phyloP scores from a whole-genome alignment of 148 eudicot genomes.

The Chenopodium album region DNA sequence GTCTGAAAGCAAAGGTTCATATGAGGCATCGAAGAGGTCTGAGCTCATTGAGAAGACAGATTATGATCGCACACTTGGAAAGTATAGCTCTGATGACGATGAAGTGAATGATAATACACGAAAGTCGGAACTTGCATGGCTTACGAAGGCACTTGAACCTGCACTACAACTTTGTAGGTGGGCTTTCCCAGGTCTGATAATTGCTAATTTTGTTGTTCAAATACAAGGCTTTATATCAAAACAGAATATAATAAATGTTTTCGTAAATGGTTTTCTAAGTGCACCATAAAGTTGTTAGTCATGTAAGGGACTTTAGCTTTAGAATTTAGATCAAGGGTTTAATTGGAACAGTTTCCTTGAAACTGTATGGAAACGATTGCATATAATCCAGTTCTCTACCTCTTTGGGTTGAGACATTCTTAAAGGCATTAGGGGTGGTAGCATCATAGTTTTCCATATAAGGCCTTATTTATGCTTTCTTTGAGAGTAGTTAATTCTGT shows the following conservation, averaged over 20 bases:
- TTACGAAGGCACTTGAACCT: conserved; percentile 82
- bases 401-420: not conserved
- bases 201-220: conserved; percentile 7
- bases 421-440: not conserved
- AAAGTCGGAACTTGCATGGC: conserved; percentile 77
- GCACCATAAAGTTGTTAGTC: not conserved
- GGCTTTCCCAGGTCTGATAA: conserved; percentile 72
- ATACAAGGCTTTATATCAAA: not conserved
- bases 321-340: not conserved
- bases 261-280: not conserved
- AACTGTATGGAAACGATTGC: not conserved
- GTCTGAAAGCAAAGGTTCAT: conserved; percentile 32
- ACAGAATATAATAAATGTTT: not conserved
- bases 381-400: not conserved
- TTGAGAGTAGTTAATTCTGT: not conserved
- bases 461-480: not conserved
- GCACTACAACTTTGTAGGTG: conserved; percentile 68
- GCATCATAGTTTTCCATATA: not conserved
- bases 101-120: conserved; percentile 47
- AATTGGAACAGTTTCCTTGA: not conserved
- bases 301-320: not conserved
- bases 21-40: conserved; percentile 29
- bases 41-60: conserved; percentile 29
- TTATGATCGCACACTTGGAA: conserved; percentile 28
- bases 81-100: conserved; percentile 58